Evolutionary conservation across 2,329 filamentous ascomycete species (phyloP).

Genomic region (Penicillium concentricum): DNA sequence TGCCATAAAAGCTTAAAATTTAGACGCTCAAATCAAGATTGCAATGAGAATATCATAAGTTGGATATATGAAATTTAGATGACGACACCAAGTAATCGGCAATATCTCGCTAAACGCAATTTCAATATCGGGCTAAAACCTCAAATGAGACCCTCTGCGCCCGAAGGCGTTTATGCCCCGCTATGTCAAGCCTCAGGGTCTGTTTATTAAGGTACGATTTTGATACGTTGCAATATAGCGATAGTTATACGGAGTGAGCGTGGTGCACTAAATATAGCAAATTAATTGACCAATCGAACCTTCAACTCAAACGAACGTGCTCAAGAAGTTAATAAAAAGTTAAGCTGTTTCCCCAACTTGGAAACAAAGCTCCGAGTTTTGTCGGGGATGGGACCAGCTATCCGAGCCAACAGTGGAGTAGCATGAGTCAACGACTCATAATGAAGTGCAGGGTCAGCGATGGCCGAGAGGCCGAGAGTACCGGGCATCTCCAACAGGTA

Average conservation of each 20-base stretch:
- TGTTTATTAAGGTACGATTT: not conserved
- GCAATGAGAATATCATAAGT: not conserved
- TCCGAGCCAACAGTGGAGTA: constrained; percentile 5
- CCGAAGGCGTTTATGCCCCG: not conserved
- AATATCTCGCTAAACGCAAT: not conserved
- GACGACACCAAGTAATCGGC: not conserved
- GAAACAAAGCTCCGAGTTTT: not conserved
- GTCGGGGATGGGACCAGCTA: not conserved
- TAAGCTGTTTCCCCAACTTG: not conserved
- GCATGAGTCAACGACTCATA: not conserved
- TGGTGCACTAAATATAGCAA: not conserved
- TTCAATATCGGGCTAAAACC: not conserved
- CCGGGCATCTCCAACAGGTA: not conserved
- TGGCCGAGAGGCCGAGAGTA: not conserved
- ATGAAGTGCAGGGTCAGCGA: not conserved
- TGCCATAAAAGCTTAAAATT: constrained; percentile 18
- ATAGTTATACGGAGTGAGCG: not conserved
- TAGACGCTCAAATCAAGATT: not conserved
- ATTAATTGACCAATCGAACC: not conserved
- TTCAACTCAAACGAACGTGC: not conserved
- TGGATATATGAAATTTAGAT: not conserved
- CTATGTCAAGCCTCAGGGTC: not conserved
- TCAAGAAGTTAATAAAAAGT: too few species aligned
- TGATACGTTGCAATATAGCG: not conserved
- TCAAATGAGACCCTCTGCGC: not conserved